Base-by-base conservation (phyloP, 106 monocot genomes). In the Phalaenopsis equestris region DNA sequence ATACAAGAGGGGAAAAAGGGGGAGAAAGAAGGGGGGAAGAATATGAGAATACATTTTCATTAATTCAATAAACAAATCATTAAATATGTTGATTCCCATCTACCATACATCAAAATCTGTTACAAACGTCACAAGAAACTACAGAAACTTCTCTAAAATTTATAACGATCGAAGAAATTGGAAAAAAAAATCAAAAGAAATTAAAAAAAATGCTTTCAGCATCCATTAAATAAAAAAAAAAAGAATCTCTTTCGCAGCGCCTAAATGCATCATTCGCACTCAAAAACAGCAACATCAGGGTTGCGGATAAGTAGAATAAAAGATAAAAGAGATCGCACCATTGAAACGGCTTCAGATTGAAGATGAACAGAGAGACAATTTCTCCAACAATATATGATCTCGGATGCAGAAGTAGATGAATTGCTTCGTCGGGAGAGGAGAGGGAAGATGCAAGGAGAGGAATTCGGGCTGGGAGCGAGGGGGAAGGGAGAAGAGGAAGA, bases 301-400 rank as follows among this genome's bases (percentile, higher is more conserved):
- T 3, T 37, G 70, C 16, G 38, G 11, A 39, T 12, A 70, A 70
- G 37, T 11, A 39, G 39, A 39, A 67, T 2, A 70, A 70, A 2
- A 70, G 37, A 38, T 30, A 70, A 70, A 30, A 74, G 74, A n/a
- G 42, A 74, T 43, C 43, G 42, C 41, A 74, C 74, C 74, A 74
- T 74, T 74, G 42, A 43, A 74, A 9, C 14, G 41, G 0, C 42
- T 74, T 6, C 42, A 18, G 17, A 70, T 12, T 41, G 10, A 17
- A 6, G 18, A 41, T 18, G 42, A 18, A 41, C 5, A 42, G 19
- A 8, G 12, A 38, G 12, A 37, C 1, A 43, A 15, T 42, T 42
- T 18, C 43, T 18, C 41, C 15, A 8, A 43, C 3, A 43, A 43
- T 15, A 74, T 74, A 43, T 43, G 74, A 43, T 43, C 42, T 74